These are phyloP conservation scores for Pythium pyrilobum DNA, from an alignment of 352 stramenopile species.

Conservation along the genomic window DNA sequence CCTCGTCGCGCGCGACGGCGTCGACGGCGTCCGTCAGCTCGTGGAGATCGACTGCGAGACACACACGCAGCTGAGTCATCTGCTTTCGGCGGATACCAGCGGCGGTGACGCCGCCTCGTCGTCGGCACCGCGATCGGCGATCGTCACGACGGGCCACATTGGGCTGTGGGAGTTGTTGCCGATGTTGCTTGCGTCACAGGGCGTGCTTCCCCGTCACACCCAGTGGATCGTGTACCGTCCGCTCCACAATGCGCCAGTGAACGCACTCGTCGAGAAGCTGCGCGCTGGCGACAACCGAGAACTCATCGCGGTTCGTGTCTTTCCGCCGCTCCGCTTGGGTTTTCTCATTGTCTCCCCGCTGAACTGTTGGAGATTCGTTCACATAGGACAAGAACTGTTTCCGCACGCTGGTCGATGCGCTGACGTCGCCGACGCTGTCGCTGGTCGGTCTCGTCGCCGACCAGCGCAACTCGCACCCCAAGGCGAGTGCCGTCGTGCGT, in stretches of 20 bases:
- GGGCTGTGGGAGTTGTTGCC: slow-evolving; percentile 61
- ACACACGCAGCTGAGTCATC: neutral
- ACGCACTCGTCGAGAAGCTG: slow-evolving; percentile 33
- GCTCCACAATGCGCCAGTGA: slow-evolving; percentile 34
- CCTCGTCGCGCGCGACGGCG: slow-evolving; percentile 9
- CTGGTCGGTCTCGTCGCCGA: slow-evolving; percentile 48
- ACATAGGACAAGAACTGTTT: slow-evolving; percentile 59
- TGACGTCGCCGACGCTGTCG: slow-evolving; percentile 14
- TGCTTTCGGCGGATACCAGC: neutral
- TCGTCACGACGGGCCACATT: slow-evolving; percentile 40
- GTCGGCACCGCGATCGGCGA: slow-evolving; percentile 15
- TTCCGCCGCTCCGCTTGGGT: neutral
- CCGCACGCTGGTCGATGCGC: slow-evolving; percentile 20
- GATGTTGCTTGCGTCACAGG: slow-evolving; percentile 21
- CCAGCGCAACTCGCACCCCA: slow-evolving; percentile 29
- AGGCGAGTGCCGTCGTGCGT: slow-evolving; percentile 17
- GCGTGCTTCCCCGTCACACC: slow-evolving; percentile 20
- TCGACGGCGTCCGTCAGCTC: slow-evolving; percentile 11
- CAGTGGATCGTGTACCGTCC: slow-evolving; percentile 63
- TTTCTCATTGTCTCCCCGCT: neutral
- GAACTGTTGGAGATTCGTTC: no score
- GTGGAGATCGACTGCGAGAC: slow-evolving; percentile 17
- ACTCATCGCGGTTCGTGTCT: slow-evolving; percentile 34
- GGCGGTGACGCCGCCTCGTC: neutral
- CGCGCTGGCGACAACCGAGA: slow-evolving; percentile 24